Evolutionary conservation across 139 green algal species (phyloP), one percentile per base, ranked within the genome.

Genomic region (Closterium sp.): DNA sequence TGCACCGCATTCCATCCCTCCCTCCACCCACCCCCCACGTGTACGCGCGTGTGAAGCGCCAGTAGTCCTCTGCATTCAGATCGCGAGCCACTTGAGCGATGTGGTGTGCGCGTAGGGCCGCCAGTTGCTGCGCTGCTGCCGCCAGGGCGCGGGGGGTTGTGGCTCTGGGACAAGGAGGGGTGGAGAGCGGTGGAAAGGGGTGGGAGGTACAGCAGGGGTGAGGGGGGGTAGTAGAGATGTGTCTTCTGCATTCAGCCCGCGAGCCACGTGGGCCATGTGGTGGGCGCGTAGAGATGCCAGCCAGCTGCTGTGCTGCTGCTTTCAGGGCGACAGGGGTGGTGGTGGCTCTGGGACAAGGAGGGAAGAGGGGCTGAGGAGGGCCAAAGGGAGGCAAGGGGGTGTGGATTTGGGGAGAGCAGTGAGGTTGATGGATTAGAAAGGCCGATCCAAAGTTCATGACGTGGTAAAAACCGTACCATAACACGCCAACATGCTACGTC

Each of bases 11-110:
- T 9, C 38, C 38, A 9, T 13, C 62, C 4, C 19, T 11, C 62
- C 62, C 19, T 79, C 62, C 19, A 79, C 62, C 17, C 19, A 93
- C 91, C 85, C 91, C 91, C 29, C n/a, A 73, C 28, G 91, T 90
- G 91, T 90, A 94, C 9, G 91, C 91, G 6, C 88, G 28, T 31
- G 90, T 45, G 32, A 94, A 93, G 28, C 29, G 89, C 91, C 91
- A 94, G 89, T 94, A 94, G 45, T 94, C 91, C 24, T 94, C 91
- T n/a, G 11, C 91, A 9, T 70, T 10, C 27, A 94, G 22, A 28
- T 94, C 91, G 1, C 24, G 70, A 21, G 91, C 88, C 27, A 94
- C 70, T 3, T 91, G 29, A 21, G 89, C 21, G 7, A 93, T 30
- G 45, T 94, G 89, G 88, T 27, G 42, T 10, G 21, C 17, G 1